phyloP scores from a whole-genome alignment of 1,284 basidiomycete genomes.

The Anthracocystis panici-leucophaei region DNA sequence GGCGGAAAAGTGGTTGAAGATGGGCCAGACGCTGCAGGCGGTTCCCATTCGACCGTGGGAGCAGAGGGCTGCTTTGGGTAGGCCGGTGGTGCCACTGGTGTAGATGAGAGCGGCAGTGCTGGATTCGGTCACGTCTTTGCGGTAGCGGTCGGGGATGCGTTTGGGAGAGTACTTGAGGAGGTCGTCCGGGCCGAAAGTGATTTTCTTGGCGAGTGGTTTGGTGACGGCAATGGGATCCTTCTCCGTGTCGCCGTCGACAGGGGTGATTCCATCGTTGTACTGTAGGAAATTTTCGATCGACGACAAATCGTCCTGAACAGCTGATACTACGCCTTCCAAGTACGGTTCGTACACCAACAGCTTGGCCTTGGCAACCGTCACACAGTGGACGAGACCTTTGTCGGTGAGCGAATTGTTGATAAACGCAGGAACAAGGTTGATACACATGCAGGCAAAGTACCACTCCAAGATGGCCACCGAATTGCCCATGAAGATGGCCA shows the following conservation, averaged over 20 bases:
- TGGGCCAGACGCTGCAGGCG: conserved; percentile 59
- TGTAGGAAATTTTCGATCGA: conserved; percentile 51
- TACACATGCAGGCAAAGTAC: conserved; percentile 63
- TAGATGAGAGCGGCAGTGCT: conserved; percentile 61
- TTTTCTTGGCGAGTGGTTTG: conserved; percentile 38
- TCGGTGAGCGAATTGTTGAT: conserved; percentile 69
- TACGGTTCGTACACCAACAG: conserved; percentile 67
- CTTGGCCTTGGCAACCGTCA: conserved; percentile 58
- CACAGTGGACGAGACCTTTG: conserved; percentile 66
- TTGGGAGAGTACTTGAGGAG: conserved; percentile 49
- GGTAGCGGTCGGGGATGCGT: conserved; percentile 44
- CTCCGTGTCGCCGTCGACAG: conserved; percentile 44
- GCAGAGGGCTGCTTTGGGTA: conserved; percentile 69
- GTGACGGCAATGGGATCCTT: conserved; percentile 29
- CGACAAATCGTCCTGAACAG: conserved; percentile 52
- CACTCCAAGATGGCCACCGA: conserved; percentile 56
- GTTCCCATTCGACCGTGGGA: conserved; percentile 67
- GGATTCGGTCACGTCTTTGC: conserved; percentile 46
- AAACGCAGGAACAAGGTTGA: conserved; percentile 67
- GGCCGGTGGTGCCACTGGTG: conserved; percentile 63
- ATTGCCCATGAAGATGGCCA: conserved; percentile 65
- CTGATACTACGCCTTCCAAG: conserved; percentile 54
- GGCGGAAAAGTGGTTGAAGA: conserved; percentile 49
- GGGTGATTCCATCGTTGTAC: conserved; percentile 64
- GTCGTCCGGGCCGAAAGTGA: conserved; percentile 52